phyloP scores from a whole-genome alignment of 179 eudicot species.

The Actinidia polygama region DNA sequence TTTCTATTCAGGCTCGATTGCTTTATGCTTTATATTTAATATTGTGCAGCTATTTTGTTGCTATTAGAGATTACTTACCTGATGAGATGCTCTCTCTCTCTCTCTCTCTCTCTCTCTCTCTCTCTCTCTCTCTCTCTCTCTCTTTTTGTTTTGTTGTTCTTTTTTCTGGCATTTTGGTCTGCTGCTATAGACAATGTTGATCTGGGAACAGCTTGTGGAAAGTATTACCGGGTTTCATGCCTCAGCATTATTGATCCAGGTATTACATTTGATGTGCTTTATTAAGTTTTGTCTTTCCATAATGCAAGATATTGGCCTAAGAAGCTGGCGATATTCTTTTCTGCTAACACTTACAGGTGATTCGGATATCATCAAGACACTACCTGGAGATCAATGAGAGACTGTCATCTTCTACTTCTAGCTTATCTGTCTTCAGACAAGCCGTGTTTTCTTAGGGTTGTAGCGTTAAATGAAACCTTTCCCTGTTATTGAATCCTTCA shows the following conservation, averaged over 20 bases:
- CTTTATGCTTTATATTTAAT: background rate
- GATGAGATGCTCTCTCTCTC: slow-evolving; percentile 8
- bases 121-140: background rate
- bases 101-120: background rate
- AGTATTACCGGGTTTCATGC: slow-evolving; percentile 84
- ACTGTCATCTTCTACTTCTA: background rate
- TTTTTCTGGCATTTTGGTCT: background rate
- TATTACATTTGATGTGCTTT: background rate
- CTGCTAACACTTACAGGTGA: slow-evolving; percentile 54
- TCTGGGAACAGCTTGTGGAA: slow-evolving; percentile 90
- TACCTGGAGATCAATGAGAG: slow-evolving; percentile 69
- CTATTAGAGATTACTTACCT: background rate
- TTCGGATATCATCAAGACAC: slow-evolving; percentile 83
- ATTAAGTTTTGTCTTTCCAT: background rate
- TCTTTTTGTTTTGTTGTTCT: background rate
- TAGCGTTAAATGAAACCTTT: background rate
- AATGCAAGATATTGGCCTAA: background rate
- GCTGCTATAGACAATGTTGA: slow-evolving; percentile 68
- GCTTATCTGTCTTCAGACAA: background rate
- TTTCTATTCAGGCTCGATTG: background rate
- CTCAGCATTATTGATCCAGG: slow-evolving; percentile 83
- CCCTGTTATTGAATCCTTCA: background rate
- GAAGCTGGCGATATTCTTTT: background rate
- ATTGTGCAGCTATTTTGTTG: background rate
- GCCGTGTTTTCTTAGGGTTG: background rate